These are phyloP conservation scores for Theobroma grandiflorum DNA, from an alignment of 441 rosid species.

Conservation along the genomic window DNA sequence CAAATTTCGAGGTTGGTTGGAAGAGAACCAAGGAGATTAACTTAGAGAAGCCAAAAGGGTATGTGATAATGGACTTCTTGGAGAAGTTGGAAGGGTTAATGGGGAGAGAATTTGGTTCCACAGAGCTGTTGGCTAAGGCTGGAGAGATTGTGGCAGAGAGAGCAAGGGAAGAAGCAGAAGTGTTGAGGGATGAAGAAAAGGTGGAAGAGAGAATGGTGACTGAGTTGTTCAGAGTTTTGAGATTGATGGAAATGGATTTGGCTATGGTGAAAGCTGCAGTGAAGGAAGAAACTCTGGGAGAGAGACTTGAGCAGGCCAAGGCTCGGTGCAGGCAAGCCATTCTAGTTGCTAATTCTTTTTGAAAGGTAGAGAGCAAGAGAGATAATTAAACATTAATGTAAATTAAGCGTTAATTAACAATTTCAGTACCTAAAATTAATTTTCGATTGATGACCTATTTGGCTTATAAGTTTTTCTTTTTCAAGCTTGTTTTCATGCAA, in stretches of 20 bases:
- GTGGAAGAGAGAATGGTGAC: slow-evolving; percentile 91
- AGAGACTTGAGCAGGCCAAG: slow-evolving; percentile 83
- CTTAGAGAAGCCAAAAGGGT: slow-evolving; percentile 79
- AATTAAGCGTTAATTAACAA: no score
- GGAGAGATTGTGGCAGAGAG: slow-evolving; percentile 92
- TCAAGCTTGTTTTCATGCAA: no score
- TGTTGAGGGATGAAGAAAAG: slow-evolving; percentile 77
- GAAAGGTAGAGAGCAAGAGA: slow-evolving; percentile 13
- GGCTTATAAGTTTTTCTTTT: no score
- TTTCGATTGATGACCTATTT: no score
- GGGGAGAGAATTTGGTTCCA: slow-evolving; percentile 81
- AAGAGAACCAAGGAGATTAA: slow-evolving; percentile 71
- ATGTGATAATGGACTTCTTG: slow-evolving; percentile 83
- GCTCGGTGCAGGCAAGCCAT: slow-evolving; percentile 96
- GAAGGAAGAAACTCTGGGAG: slow-evolving; percentile 71
- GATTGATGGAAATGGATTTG: slow-evolving; percentile 96
- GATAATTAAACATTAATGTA: no score
- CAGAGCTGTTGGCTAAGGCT: slow-evolving; percentile 71
- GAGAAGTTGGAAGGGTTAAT: slow-evolving; percentile 76
- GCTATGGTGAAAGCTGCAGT: slow-evolving; percentile 95
- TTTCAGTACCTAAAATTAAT: no score
- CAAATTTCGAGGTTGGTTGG: slow-evolving; percentile 89
- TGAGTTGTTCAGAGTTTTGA: slow-evolving; percentile 84
- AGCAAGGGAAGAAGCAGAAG: slow-evolving; percentile 89
- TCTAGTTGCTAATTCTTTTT: slow-evolving; percentile 86